Evolutionary conservation across 257 asterid genomes (phyloP), one percentile per base, ranked within the genome.

Genomic region (Salvia miltiorrhiza): DNA sequence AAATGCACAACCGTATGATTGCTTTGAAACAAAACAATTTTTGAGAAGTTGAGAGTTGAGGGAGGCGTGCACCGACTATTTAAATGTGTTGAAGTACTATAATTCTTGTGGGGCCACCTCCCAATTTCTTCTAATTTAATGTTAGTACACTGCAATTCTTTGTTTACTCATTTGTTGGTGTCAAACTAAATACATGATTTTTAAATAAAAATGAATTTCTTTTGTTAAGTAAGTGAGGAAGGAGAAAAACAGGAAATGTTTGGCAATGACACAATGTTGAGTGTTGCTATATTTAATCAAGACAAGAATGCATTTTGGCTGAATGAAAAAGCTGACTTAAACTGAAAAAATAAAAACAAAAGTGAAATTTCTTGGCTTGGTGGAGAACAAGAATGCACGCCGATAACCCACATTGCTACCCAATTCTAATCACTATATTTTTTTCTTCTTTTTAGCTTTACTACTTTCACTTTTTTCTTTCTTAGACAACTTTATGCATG

Each of bases 31-130:
- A 71, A 14, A 35, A 40, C 61, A n/a, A 50, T 53, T 17, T 53
- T 64, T 67, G 56, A 57, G 69, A 59, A 16, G 9, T 67, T 48
- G 72, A 55, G 69, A 61, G 57, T 73, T 58, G 56, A 78, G 81
- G 83, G 56, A 78, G 81, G 83, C 87, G 83, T 81, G 86, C 84
- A 69, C 67, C 71, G 61, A 60, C 84, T 75, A 77, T 79, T 76
- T 76, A 69, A 57, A 55, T 66, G 44, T 69, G 79, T 57, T 76
- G 49, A 62, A 63, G 61, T 70, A 60, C 14, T 24, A 57, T 19
- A 52, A 24, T 53, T 65, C 63, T 74, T 53, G 47, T 55, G 74
- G 39, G 14, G 5, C 64, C n/a, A n/a, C 49, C 53, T 65, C 45
- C 50, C 24, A 37, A 68, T 19, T 61, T 16, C 24, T 26, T 44